Base-by-base conservation (phyloP, 805 yeast genomes). In the Lachancea meyersii region DNA sequence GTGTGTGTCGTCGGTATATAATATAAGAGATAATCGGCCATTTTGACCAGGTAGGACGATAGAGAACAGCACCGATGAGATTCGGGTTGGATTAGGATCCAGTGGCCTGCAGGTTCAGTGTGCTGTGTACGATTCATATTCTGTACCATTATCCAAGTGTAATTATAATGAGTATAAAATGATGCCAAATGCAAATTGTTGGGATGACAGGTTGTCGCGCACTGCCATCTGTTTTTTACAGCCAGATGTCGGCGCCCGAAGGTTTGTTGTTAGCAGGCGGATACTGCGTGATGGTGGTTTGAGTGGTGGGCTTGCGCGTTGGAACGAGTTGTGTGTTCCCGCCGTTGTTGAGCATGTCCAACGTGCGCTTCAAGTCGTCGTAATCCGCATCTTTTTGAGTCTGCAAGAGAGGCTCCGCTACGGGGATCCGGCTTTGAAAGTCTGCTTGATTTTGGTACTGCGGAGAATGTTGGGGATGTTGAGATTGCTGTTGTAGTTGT, bases 211-310 rank as follows among this genome's bases (percentile, higher is more conserved):
- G 13, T 6, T 5, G 28, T 6, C 28, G 13, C 14, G 5, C 10
- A 26, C 13, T 26, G 28, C 14, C 28, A 6, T 23, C 10, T 6
- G 28, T 4, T 14, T 19, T 18, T 38, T 48, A 54, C 48, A 58
- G 54, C 52, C 56, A 50, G 31, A 53, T 51, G 48, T 52, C 50
- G 35, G 54, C 60, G 28, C 58, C 61, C 20, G 53, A 45, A 31
- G 56, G 42, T 48, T 52, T 49, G 19, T 35, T 26, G 30, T 30
- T 35, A 19, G 31, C 35, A 17, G 44, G 44, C 23, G 44, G 44
- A 30, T 41, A 41, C 32, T 41, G 44, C 23, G 44, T 35, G 22
- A 36, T 18, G 22, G 40, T 18, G 31, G 24, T 31, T 22, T 24
- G 44, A 5, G 40, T 26, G 7, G 40, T 26, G 2, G 40, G 44